These are phyloP conservation scores for Phytophthora gonapodyides DNA, from an alignment of 352 stramenopile genomes.

Conservation along the genomic window DNA sequence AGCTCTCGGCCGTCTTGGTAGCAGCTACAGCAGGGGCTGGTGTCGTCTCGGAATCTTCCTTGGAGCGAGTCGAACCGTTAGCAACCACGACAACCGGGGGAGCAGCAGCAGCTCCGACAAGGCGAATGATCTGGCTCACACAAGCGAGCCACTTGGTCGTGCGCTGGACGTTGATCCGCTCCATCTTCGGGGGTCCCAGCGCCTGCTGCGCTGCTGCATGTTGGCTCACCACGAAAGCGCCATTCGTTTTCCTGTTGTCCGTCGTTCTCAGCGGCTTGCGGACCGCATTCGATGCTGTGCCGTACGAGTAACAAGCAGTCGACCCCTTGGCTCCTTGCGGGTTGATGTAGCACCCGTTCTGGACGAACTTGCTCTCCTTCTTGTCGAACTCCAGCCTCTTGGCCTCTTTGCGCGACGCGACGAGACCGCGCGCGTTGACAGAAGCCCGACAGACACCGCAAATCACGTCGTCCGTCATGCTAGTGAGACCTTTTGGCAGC, in stretches of 20 bases:
- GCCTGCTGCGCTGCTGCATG: slow-evolving; percentile 26
- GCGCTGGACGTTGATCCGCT: slow-evolving; percentile 77
- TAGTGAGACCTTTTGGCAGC: slow-evolving; percentile 54
- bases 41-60: slow-evolving; percentile 7
- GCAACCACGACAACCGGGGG: neutral
- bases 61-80: slow-evolving; percentile 1
- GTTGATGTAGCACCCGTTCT: slow-evolving; percentile 69
- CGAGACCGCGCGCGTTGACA: slow-evolving; percentile 58
- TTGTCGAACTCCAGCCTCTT: slow-evolving; percentile 58
- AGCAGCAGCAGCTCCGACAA: slow-evolving; percentile 33
- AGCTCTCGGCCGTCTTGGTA: neutral
- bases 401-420: slow-evolving; percentile 58
- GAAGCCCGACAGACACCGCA: slow-evolving; percentile 59
- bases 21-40: neutral
- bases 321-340: slow-evolving; percentile 28
- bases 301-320: slow-evolving; percentile 18
- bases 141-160: slow-evolving; percentile 75
- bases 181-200: slow-evolving; percentile 71
- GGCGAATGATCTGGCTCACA: slow-evolving; percentile 68
- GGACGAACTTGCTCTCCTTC: slow-evolving; percentile 64
- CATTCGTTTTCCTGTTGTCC: slow-evolving; percentile 25
- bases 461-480: slow-evolving; percentile 54
- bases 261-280: slow-evolving; percentile 26
- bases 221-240: slow-evolving; percentile 19
- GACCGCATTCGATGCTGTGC: slow-evolving; percentile 17